Percentiles rank a stretch among this genome's conserved stretches.
Conservation (phyloP, 225 moss, liverwort and hornwort genomes). For the Ulota crispa region DNA sequence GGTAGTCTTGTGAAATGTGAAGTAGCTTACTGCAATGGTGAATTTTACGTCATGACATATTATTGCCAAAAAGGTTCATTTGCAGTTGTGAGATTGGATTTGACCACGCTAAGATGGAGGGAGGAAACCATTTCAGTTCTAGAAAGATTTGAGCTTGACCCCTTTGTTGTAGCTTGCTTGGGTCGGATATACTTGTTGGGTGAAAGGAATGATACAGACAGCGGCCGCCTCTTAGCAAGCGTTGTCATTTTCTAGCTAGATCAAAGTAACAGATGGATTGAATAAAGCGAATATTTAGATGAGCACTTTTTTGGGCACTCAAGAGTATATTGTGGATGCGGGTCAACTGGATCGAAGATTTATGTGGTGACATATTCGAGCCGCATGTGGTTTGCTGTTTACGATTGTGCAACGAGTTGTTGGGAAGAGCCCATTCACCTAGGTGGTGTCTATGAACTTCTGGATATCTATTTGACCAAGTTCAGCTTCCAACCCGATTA, state of each 20-base stretch:
- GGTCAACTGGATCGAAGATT: constrained; percentile 26
- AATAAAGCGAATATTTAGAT: constrained; percentile 31
- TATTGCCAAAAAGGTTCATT: too few species aligned
- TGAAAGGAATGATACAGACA: not conserved
- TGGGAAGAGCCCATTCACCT: too few species aligned
- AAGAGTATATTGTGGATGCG: constrained; percentile 36
- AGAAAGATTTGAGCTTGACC: not conserved
- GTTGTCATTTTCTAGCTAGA: constrained; percentile 42
- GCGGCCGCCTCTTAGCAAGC: constrained; percentile 22
- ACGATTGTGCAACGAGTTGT: too few species aligned
- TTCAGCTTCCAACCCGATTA: too few species aligned
- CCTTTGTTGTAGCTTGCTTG: constrained; percentile 35
- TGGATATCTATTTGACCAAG: too few species aligned
- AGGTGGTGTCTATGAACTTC: too few species aligned
- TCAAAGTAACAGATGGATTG: constrained; percentile 26
- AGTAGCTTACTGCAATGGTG: too few species aligned
- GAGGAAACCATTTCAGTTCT: too few species aligned
- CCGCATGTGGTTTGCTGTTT: constrained; percentile 29
- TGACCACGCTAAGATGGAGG: too few species aligned
- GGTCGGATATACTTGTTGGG: constrained; percentile 41
- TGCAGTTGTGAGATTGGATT: too few species aligned
- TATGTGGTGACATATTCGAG: constrained; percentile 39
- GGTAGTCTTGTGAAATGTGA: too few species aligned
- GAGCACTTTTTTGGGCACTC: constrained; percentile 17
- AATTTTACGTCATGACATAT: too few species aligned